Conservation (phyloP, 108 stramenopile species). For the Fistulifera solaris region DNA sequence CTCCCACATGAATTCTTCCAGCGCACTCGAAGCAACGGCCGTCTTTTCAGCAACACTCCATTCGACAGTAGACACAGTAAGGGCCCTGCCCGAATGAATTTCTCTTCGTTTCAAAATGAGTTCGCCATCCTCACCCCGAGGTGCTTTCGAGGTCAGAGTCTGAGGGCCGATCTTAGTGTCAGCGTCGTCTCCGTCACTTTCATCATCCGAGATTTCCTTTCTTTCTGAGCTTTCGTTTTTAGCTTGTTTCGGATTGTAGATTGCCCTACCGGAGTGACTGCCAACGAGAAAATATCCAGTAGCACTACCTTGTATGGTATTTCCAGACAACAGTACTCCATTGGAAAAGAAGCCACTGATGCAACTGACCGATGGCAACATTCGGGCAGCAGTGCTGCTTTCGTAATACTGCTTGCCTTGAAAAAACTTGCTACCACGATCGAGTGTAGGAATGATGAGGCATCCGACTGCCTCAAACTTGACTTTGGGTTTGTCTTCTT, state of each 20-base stretch:
- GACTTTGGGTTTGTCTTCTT: conserved; percentile 8
- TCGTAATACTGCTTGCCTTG: conserved; percentile 69
- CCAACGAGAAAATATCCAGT: conserved; percentile 58
- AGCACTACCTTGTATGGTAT: conserved; percentile 55
- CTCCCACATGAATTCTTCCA: conserved; percentile 88
- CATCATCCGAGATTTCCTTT: conserved; percentile 14
- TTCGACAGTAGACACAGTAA: conserved; percentile 76
- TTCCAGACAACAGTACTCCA: conserved; percentile 49
- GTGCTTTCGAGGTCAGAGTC: conserved; percentile 34
- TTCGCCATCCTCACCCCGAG: conserved; percentile 63
- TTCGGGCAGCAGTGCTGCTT: conserved; percentile 38
- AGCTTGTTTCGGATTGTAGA: conserved; percentile 41
- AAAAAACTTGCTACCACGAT: conserved; percentile 74
- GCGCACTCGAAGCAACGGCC: conserved; percentile 52
- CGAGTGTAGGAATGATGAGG: conserved; percentile 66
- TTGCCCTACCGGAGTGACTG: conserved; percentile 60
- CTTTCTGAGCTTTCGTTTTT: background rate
- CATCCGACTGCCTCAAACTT: conserved; percentile 53
- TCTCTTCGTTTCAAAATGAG: conserved; percentile 67
- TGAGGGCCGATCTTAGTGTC: conserved; percentile 13
- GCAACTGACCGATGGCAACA: conserved; percentile 41
- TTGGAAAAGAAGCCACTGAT: conserved; percentile 74
- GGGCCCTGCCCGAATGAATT: conserved; percentile 70
- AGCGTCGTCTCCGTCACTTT: conserved; percentile 28
- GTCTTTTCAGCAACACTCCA: conserved; percentile 85